phyloP scores from a whole-genome alignment of 371 early-diverging fungal species.

The Mucor saturninus region DNA sequence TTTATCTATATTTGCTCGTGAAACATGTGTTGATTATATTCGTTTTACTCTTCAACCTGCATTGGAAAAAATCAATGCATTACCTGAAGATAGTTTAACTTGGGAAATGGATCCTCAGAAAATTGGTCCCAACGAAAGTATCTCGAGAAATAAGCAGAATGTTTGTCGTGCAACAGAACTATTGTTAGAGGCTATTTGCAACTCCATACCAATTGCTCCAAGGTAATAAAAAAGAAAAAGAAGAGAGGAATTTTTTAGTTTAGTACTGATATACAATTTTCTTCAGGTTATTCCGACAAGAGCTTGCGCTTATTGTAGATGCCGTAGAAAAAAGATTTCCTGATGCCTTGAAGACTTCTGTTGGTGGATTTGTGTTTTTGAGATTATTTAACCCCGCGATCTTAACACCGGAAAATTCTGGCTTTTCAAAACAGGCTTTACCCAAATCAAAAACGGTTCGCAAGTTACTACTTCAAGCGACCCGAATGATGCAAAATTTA shows the following conservation, averaged over 20 bases:
- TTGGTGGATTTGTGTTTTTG: conserved; percentile 91
- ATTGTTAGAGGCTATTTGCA: conserved; percentile 81
- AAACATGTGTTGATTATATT: conserved; percentile 77
- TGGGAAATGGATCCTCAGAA: conserved; percentile 86
- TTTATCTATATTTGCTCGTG: conserved; percentile 78
- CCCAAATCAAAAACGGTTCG: conserved; percentile 66
- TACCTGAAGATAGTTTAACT: conserved; percentile 37
- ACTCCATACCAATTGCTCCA: conserved; percentile 73
- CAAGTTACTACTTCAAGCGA: conserved; percentile 83
- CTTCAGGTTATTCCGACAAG: conserved; percentile 66
- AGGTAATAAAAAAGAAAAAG: conserved; percentile 14
- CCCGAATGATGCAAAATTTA: conserved; percentile 94
- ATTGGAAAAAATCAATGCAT: conserved; percentile 52
- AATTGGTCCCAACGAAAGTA: conserved; percentile 60
- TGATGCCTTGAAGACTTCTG: conserved; percentile 78
- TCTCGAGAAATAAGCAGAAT: conserved; percentile 72
- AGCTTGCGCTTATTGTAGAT: conserved; percentile 72
- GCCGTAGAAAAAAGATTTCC: conserved; percentile 83
- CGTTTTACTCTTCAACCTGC: conserved; percentile 79
- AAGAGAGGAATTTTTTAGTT: background rate
- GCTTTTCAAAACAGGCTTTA: conserved; percentile 47
- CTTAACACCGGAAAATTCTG: conserved; percentile 75
- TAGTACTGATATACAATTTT: background rate
- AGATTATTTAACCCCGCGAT: conserved; percentile 94
- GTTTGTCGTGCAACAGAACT: conserved; percentile 72